phyloP scores from a whole-genome alignment of 2,329 filamentous ascomycete genomes.

The Xenosphaeropsis pyriputrescens region DNA sequence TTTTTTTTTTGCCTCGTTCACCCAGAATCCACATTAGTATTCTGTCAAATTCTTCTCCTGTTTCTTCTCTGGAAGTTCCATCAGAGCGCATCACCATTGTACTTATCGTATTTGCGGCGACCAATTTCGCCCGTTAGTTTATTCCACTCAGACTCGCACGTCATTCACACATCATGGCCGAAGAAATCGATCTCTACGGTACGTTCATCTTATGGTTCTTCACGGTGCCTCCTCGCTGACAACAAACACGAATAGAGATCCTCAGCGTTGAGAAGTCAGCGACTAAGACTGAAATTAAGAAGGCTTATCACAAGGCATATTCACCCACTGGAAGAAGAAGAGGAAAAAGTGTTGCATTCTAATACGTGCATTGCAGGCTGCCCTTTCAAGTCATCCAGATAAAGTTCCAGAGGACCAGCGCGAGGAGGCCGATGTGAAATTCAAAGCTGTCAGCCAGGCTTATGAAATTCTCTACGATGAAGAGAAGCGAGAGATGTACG shows the following conservation, averaged over 20 bases:
- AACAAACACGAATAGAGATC: conserved; percentile 44
- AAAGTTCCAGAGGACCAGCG: conserved; percentile 83
- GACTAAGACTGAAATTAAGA: conserved; percentile 73
- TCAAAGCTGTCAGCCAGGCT: conserved; percentile 85
- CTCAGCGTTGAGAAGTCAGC: conserved; percentile 62
- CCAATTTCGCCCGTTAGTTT: neutral
- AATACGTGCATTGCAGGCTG: conserved; percentile 40
- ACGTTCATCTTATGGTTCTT: conserved; percentile 10
- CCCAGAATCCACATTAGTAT: too few species aligned
- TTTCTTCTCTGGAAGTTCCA: too few species aligned
- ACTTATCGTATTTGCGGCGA: neutral
- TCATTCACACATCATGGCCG: conserved; percentile 15
- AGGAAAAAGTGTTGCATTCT: conserved; percentile 1
- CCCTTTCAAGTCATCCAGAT: conserved; percentile 82
- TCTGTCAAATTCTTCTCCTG: too few species aligned
- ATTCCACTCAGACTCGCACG: conserved; percentile 6
- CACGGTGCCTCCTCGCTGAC: conserved; percentile 11
- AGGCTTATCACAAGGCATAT: conserved; percentile 83
- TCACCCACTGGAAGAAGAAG: conserved; percentile 1
- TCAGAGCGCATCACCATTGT: too few species aligned
- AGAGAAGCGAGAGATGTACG: conserved; percentile 82
- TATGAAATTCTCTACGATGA: conserved; percentile 98
- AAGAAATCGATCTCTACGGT: conserved; percentile 47
- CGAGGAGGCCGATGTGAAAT: conserved; percentile 73
- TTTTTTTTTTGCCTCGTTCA: too few species aligned